These are phyloP conservation scores for Ophiostoma australiae DNA, from an alignment of 2,329 filamentous ascomycete species.

Conservation along the genomic window DNA sequence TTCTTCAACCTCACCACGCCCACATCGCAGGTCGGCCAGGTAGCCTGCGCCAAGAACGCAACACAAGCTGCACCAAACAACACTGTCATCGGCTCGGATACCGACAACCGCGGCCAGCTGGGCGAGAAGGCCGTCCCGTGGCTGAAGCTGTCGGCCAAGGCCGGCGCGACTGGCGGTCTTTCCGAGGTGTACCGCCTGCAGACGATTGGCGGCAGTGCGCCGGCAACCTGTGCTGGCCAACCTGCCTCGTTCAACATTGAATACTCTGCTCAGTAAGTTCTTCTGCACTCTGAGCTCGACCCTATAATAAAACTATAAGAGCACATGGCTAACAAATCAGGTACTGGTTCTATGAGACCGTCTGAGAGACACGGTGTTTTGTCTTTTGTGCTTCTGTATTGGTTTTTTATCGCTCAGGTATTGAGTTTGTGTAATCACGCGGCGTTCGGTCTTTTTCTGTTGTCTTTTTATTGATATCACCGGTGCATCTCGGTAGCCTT, in stretches of 20 bases:
- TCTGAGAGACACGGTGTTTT: neutral
- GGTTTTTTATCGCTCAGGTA: neutral
- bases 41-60: conserved; percentile 57
- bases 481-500: conserved; percentile 15
- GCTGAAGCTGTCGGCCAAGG: conserved; percentile 62
- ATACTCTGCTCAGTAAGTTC: conserved; percentile 77
- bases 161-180: conserved; percentile 56
- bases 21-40: conserved; percentile 53
- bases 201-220: conserved; percentile 75
- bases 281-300: neutral
- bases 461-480: conserved; percentile 13
- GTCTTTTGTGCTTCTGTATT: neutral
- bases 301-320: neutral
- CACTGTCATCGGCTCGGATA: conserved; percentile 48
- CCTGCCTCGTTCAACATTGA: conserved; percentile 62
- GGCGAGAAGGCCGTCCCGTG: conserved; percentile 71
- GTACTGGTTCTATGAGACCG: conserved; percentile 39
- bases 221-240: conserved; percentile 65
- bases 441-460: neutral
- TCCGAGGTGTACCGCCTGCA: conserved; percentile 77
- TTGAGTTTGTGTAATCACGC: neutral
- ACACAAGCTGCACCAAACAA: conserved; percentile 57
- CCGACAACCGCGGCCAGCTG: conserved; percentile 45
- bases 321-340: conserved; percentile 27
- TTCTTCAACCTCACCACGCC: conserved; percentile 71